Conservation (phyloP, 2,329 filamentous ascomycete species). For the Coleophoma cylindrospora region DNA sequence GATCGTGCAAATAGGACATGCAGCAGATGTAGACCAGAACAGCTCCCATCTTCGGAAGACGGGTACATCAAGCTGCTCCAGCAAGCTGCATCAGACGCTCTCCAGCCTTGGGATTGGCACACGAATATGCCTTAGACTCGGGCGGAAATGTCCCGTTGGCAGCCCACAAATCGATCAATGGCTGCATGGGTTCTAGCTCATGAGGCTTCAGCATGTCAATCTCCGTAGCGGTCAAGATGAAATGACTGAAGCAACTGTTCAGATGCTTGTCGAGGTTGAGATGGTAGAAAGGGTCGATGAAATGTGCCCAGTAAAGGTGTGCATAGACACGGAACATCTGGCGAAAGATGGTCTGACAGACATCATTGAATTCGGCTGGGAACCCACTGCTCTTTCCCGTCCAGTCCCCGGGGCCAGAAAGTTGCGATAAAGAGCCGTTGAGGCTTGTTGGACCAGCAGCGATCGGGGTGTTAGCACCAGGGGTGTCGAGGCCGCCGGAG, state of each 20-base stretch:
- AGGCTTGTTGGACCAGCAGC: constrained; percentile 33
- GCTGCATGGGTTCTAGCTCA: constrained; percentile 94
- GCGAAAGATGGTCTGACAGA: constrained; percentile 90
- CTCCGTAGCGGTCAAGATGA: constrained; percentile 73
- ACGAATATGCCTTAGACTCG: constrained; percentile 63
- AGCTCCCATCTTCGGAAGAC: neutral
- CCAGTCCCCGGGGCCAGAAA: constrained; percentile 65
- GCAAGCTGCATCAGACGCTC: constrained; percentile 43
- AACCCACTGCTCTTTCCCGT: constrained; percentile 91
- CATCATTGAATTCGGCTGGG: constrained; percentile 80
- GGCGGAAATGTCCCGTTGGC: constrained; percentile 82
- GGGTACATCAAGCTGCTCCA: constrained; percentile 5
- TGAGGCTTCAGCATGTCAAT: constrained; percentile 81
- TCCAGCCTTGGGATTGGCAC: constrained; percentile 56
- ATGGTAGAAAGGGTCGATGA: constrained; percentile 77
- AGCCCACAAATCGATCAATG: constrained; percentile 86
- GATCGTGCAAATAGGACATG: too few relatives aligned
- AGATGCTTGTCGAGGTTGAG: constrained; percentile 75
- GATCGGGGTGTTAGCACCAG: constrained; percentile 30
- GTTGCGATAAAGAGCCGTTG: constrained; percentile 52
- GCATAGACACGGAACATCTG: constrained; percentile 99
- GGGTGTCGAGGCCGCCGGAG: constrained; percentile 44
- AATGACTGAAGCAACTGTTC: constrained; percentile 85
- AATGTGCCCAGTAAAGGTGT: constrained; percentile 97
- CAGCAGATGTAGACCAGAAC: too few relatives aligned